These are phyloP conservation scores for Phytophthora foliorum DNA, from an alignment of 352 stramenopile species.

Conservation along the genomic window DNA sequence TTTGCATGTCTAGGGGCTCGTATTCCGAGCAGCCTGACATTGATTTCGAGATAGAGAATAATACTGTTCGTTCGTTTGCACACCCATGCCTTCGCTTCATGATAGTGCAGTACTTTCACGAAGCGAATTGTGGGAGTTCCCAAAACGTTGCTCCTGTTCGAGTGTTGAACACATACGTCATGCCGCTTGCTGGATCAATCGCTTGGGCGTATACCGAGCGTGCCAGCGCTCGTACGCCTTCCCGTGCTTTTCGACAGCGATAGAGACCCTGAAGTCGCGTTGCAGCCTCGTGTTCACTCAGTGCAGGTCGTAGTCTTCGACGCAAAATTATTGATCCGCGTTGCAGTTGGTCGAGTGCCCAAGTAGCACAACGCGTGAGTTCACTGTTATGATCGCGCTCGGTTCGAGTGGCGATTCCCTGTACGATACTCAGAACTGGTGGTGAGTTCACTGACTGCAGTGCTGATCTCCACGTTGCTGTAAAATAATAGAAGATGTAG, in stretches of 20 bases:
- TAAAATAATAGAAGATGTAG: background rate
- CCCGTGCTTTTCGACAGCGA: constrained; percentile 58
- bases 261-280: constrained; percentile 68
- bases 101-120: constrained; percentile 12
- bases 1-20: constrained; percentile 12
- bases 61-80: constrained; percentile 40
- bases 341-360: constrained; percentile 43
- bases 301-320: constrained; percentile 12
- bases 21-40: constrained; percentile 1
- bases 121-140: constrained; percentile 57
- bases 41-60: constrained; percentile 38
- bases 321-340: constrained; percentile 19
- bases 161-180: constrained; percentile 66
- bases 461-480: constrained; percentile 47
- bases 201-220: constrained; percentile 48
- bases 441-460: constrained; percentile 33
- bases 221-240: constrained; percentile 48
- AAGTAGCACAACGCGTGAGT: constrained; percentile 36
- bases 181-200: constrained; percentile 57
- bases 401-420: constrained; percentile 17
- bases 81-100: too few relatives aligned
- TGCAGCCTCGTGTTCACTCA: constrained; percentile 45
- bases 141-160: constrained; percentile 65
- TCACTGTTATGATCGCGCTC: constrained; percentile 32
- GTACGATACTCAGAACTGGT: constrained; percentile 34